Evolutionary conservation across 2,329 filamentous ascomycete genomes (phyloP).

Genomic region (Phyllosticta citriasiana): DNA sequence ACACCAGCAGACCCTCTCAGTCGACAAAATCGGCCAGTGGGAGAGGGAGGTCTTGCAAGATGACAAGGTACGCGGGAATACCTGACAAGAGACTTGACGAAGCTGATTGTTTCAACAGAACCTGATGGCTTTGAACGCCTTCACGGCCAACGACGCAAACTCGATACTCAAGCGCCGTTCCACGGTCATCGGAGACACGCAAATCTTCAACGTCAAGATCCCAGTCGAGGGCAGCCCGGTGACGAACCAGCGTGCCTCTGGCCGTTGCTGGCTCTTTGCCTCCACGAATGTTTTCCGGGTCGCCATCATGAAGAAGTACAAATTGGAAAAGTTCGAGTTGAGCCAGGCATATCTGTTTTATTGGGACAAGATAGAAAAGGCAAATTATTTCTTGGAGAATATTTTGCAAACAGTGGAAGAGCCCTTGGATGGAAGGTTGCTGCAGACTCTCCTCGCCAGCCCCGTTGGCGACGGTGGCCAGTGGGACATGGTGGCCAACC

Average conservation of each 20-base stretch:
- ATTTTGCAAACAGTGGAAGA: slow-evolving; percentile 64
- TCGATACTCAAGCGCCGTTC: slow-evolving; percentile 55
- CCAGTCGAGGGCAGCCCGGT: slow-evolving; percentile 73
- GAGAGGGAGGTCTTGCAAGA: slow-evolving; percentile 53
- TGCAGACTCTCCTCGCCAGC: slow-evolving; percentile 57
- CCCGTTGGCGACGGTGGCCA: slow-evolving; percentile 76
- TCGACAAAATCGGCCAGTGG: slow-evolving; percentile 47
- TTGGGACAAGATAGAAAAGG: slow-evolving; percentile 90
- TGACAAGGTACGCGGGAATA: slow-evolving; percentile 44
- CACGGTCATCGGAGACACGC: slow-evolving; percentile 57
- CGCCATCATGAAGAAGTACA: slow-evolving; percentile 76
- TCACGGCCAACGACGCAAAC: slow-evolving; percentile 57
- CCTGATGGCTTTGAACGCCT: slow-evolving; percentile 65
- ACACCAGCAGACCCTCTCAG: slow-evolving; percentile 33
- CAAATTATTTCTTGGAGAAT: slow-evolving; percentile 81
- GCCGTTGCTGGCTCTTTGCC: slow-evolving; percentile 86
- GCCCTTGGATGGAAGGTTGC: slow-evolving; percentile 60
- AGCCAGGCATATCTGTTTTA: slow-evolving; percentile 83
- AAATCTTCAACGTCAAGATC: slow-evolving; percentile 76
- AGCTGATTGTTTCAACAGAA: slow-evolving; percentile 30
- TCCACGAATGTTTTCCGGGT: slow-evolving; percentile 85
- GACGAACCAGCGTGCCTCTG: slow-evolving; percentile 73
- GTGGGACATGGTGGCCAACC: slow-evolving; percentile 85
- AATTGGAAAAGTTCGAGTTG: slow-evolving; percentile 70
- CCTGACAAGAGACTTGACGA: not conserved